phyloP scores from a whole-genome alignment of 1,284 basidiomycete species.

The Moesziomyces globuligerus region DNA sequence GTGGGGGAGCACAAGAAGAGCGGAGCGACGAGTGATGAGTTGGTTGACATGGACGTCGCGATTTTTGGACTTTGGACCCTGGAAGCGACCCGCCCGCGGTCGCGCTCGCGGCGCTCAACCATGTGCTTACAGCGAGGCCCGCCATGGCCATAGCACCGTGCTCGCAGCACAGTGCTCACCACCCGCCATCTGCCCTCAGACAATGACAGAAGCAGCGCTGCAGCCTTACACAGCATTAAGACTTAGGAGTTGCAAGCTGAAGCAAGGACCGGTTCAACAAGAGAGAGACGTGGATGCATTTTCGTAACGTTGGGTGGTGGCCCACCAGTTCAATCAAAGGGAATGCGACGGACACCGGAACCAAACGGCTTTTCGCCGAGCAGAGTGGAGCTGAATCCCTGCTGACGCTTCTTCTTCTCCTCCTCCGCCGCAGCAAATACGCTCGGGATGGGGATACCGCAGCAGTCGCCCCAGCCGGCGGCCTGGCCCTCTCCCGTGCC shows the following conservation, averaged over 20 bases:
- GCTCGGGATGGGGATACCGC: slow-evolving; percentile 69
- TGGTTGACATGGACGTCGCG: slow-evolving; percentile 1
- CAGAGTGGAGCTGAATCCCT: slow-evolving; percentile 28
- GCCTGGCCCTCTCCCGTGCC: slow-evolving; percentile 70
- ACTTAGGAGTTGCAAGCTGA: too few species aligned
- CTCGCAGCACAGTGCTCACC: too few species aligned
- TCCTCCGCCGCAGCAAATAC: slow-evolving; percentile 69
- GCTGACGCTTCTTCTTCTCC: slow-evolving; percentile 40
- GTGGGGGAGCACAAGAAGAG: background rate
- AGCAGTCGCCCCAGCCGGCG: slow-evolving; percentile 83
- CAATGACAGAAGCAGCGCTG: too few species aligned
- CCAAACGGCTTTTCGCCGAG: slow-evolving; percentile 37
- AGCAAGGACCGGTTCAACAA: too few species aligned
- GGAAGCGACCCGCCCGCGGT: too few species aligned
- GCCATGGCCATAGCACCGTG: too few species aligned
- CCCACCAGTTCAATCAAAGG: slow-evolving; percentile 21
- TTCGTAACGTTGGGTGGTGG: background rate
- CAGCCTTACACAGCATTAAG: too few species aligned
- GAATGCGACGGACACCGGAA: slow-evolving; percentile 36
- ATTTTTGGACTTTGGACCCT: slow-evolving; percentile 29
- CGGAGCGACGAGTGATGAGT: background rate
- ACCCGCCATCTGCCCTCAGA: too few species aligned
- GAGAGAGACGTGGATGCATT: background rate
- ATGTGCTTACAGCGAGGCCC: too few species aligned
- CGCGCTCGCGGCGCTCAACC: too few species aligned